Conservation (phyloP, 805 yeast species). For the Starmerella potacharoeniae region DNA sequence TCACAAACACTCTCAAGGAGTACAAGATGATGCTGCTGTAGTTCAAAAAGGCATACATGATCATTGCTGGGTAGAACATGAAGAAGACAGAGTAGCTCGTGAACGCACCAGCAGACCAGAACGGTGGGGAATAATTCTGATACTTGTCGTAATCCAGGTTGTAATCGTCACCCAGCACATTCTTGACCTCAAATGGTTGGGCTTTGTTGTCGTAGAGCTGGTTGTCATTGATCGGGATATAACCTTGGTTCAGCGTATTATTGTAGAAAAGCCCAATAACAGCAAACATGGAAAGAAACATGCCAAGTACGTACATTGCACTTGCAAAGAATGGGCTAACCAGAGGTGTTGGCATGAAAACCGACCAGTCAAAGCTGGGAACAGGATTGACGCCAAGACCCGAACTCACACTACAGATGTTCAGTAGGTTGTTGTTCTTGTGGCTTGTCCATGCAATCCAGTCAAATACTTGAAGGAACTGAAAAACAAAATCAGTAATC, state of each 20-base stretch:
- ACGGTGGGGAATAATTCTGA: slow-evolving; percentile 51
- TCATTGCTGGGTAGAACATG: slow-evolving; percentile 44
- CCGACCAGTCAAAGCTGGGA: slow-evolving; percentile 40
- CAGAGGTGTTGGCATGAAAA: slow-evolving; percentile 27
- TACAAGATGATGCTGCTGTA: slow-evolving; percentile 24
- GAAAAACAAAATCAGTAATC: slow-evolving; percentile 57
- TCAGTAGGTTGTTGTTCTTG: slow-evolving; percentile 37
- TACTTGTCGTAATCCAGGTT: slow-evolving; percentile 38
- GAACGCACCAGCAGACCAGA: slow-evolving; percentile 49
- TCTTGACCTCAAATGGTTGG: slow-evolving; percentile 33
- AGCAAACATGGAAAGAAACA: slow-evolving; percentile 27
- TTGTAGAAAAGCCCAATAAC: slow-evolving; percentile 32
- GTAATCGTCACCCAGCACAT: slow-evolving; percentile 38
- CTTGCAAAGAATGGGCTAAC: slow-evolving; percentile 36
- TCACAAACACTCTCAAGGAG: slow-evolving; percentile 8
- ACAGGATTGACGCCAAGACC: slow-evolving; percentile 48
- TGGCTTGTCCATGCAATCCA: slow-evolving; percentile 56
- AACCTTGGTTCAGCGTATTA: slow-evolving; percentile 41
- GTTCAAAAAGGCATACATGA: slow-evolving; percentile 37
- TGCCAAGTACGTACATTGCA: slow-evolving; percentile 29
- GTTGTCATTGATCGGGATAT: slow-evolving; percentile 43
- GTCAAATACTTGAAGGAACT: slow-evolving; percentile 48
- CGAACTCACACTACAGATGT: slow-evolving; percentile 36
- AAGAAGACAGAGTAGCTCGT: slow-evolving; percentile 48
- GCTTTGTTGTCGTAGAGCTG: slow-evolving; percentile 35